Conservation (phyloP, 2,329 filamentous ascomycete genomes). For the Aureobasidium namibiae region DNA sequence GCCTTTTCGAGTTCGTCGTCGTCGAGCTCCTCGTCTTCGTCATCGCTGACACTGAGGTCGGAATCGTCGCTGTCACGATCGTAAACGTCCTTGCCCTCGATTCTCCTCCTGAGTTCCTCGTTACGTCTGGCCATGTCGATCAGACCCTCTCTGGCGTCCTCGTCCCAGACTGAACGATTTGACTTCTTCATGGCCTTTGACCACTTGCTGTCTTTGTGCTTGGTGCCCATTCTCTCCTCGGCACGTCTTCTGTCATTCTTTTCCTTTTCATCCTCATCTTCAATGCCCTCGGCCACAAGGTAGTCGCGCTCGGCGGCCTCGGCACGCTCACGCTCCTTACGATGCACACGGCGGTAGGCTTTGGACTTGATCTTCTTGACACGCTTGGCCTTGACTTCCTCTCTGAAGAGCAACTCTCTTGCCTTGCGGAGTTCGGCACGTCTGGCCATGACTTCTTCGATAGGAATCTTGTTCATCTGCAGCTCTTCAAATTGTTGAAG, state of each 20-base stretch:
- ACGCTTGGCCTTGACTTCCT: slow-evolving; percentile 79
- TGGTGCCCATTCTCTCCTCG: slow-evolving; percentile 74
- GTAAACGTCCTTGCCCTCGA: slow-evolving; percentile 62
- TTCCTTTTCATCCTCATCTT: slow-evolving; percentile 58
- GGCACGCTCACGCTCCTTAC: slow-evolving; percentile 61
- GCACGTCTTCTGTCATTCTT: slow-evolving; percentile 66
- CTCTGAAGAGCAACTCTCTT: slow-evolving; percentile 77
- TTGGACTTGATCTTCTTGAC: slow-evolving; percentile 99
- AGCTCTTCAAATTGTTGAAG: slow-evolving; percentile 62
- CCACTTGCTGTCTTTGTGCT: slow-evolving; percentile 86
- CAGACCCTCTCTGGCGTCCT: slow-evolving; percentile 69
- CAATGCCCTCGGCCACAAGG: slow-evolving; percentile 49
- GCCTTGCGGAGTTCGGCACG: slow-evolving; percentile 68
- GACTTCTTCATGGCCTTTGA: slow-evolving; percentile 74
- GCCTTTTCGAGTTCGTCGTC: slow-evolving; percentile 34
- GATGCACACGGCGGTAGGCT: slow-evolving; percentile 82
- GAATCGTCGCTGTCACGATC: slow-evolving; percentile 27
- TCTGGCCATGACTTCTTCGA: slow-evolving; percentile 64
- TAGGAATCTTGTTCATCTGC: slow-evolving; percentile 62
- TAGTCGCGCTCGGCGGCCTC: slow-evolving; percentile 47
- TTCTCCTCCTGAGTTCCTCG: slow-evolving; percentile 70
- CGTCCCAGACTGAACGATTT: slow-evolving; percentile 79
- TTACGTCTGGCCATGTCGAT: slow-evolving; percentile 74
- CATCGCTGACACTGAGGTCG: slow-evolving; percentile 40
- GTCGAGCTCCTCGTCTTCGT: slow-evolving; percentile 58